These are phyloP conservation scores for Ogataea sp. DNA, from an alignment of 805 yeast species.

Conservation along the genomic window DNA sequence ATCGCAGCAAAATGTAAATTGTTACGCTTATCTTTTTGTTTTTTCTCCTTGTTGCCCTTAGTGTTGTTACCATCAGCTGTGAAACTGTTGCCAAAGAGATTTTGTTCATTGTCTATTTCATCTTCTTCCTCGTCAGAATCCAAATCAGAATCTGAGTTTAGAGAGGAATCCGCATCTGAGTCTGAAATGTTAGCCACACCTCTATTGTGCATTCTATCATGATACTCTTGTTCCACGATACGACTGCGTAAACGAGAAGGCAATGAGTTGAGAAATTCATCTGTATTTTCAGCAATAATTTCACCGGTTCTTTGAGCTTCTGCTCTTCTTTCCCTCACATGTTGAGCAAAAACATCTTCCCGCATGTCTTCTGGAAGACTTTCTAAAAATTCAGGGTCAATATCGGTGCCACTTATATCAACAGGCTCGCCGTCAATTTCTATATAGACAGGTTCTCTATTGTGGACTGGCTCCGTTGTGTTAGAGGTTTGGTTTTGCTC, in stretches of 20 bases:
- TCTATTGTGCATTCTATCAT: constrained; percentile 10
- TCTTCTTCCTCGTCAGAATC: constrained; percentile 10
- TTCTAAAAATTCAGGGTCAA: constrained; percentile 83
- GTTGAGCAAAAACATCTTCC: constrained; percentile 85
- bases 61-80: too few species aligned
- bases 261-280: constrained; percentile 71
- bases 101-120: constrained; percentile 12
- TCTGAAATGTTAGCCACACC: constrained; percentile 5
- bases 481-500: too few species aligned
- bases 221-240: constrained; percentile 22
- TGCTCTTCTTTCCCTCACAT: constrained; percentile 65
- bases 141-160: background rate
- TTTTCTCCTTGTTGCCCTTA: too few species aligned
- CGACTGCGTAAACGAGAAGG: constrained; percentile 33
- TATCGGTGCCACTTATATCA: constrained; percentile 83
- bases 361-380: constrained; percentile 92
- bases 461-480: too few species aligned
- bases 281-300: constrained; percentile 60
- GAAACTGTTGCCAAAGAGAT: too few species aligned
- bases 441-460: constrained; percentile 52
- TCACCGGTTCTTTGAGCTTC: constrained; percentile 36
- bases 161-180: constrained; percentile 6
- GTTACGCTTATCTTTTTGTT: constrained; percentile 9
- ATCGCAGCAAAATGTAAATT: constrained; percentile 52
- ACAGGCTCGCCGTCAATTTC: constrained; percentile 70